Evolutionary conservation across 1,284 basidiomycete species (phyloP).

Genomic region (Boletus calvinii): DNA sequence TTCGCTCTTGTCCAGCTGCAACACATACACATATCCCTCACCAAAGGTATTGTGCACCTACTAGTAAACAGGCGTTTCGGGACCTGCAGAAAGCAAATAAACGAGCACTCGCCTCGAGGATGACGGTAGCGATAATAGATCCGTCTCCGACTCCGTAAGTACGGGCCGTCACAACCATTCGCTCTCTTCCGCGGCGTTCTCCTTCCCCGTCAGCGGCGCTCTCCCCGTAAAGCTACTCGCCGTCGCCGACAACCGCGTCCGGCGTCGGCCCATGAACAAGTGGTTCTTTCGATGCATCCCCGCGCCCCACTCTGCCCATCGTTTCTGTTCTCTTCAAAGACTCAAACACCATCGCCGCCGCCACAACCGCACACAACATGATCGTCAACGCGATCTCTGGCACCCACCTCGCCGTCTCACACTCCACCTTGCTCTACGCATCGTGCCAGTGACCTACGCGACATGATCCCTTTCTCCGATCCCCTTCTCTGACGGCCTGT

Average conservation of each 20-base stretch:
- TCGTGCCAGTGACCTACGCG: conserved; percentile 89
- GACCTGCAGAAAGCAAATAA: too few relatives aligned
- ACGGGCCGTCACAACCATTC: too few relatives aligned
- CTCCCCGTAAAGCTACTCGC: conserved; percentile 69
- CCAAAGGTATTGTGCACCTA: background rate
- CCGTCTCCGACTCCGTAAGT: too few relatives aligned
- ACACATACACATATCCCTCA: background rate
- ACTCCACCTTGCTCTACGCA: conserved; percentile 70
- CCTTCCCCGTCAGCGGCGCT: conserved; percentile 69
- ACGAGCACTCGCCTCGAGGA: background rate
- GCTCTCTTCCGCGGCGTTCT: conserved; percentile 77
- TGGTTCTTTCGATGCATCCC: conserved; percentile 67
- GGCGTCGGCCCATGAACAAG: conserved; percentile 72
- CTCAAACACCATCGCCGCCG: conserved; percentile 60
- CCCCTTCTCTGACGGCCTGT: conserved; percentile 85
- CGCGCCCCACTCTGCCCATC: conserved; percentile 23
- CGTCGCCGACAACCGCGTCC: conserved; percentile 74
- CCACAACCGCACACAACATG: conserved; percentile 62
- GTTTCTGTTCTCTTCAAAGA: conserved; percentile 54
- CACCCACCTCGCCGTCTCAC: conserved; percentile 65
- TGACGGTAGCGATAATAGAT: background rate
- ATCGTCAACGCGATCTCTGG: conserved; percentile 78
- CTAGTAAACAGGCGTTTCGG: too few relatives aligned
- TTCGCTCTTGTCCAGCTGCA: background rate
- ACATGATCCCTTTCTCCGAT: conserved; percentile 78